Conservation (phyloP, 441 rosid genomes). For the Erodium trifolium region DNA sequence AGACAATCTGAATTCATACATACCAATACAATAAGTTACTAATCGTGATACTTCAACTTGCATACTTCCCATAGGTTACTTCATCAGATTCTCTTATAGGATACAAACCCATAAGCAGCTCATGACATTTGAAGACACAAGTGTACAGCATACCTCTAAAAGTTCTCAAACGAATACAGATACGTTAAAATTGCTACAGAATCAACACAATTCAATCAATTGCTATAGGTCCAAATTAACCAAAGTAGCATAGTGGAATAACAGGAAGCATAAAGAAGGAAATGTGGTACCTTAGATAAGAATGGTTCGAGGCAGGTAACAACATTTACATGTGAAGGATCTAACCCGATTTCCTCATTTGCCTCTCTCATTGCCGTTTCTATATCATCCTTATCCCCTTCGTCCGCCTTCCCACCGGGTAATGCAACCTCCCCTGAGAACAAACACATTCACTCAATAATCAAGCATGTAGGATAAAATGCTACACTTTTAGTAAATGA, state of each 20-base stretch:
- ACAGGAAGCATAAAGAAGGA: too few relatives aligned
- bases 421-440: conserved; percentile 80
- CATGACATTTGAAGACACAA: not conserved
- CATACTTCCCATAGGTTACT: not conserved
- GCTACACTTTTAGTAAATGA: not conserved
- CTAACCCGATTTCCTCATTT: conserved; percentile 85
- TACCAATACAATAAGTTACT: too few relatives aligned
- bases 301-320: conserved; percentile 76
- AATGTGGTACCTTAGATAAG: conserved; percentile 57
- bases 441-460: conserved; percentile 16
- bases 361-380: conserved; percentile 89
- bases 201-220: not conserved
- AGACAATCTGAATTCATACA: too few relatives aligned
- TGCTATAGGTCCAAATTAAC: not conserved
- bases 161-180: too few relatives aligned
- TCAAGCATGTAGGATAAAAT: not conserved
- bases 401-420: conserved; percentile 90
- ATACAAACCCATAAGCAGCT: not conserved
- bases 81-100: not conserved
- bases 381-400: conserved; percentile 61
- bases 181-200: not conserved
- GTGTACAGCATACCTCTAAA: too few relatives aligned
- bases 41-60: not conserved
- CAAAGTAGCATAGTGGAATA: not conserved
- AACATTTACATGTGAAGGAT: conserved; percentile 67